These are phyloP conservation scores for Botrytis sinoallii DNA, from an alignment of 2,329 filamentous ascomycete species.

Conservation along the genomic window DNA sequence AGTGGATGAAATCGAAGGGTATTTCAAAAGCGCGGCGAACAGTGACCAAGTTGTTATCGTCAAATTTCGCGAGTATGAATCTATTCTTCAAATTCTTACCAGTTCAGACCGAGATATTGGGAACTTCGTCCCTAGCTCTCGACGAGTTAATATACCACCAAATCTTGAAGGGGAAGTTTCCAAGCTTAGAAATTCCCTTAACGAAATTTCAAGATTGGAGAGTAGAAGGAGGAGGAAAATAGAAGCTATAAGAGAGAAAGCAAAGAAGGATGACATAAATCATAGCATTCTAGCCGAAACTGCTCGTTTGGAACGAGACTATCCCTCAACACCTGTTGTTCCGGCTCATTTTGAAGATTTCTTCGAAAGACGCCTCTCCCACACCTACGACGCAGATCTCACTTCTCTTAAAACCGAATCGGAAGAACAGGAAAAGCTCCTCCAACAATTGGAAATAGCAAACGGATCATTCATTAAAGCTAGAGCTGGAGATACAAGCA, in stretches of 20 bases:
- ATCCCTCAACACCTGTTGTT: slow-evolving; percentile 78
- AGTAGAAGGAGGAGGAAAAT: slow-evolving; percentile 75
- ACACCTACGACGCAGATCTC: slow-evolving; percentile 73
- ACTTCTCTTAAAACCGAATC: slow-evolving; percentile 68
- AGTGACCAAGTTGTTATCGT: slow-evolving; percentile 63
- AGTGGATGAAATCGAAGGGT: slow-evolving; percentile 73
- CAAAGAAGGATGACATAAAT: slow-evolving; percentile 84
- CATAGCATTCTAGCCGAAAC: slow-evolving; percentile 79
- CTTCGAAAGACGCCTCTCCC: slow-evolving; percentile 75
- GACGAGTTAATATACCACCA: slow-evolving; percentile 74
- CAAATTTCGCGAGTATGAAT: slow-evolving; percentile 75
- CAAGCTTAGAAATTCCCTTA: slow-evolving; percentile 73
- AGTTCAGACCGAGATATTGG: slow-evolving; percentile 79
- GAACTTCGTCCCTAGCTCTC: slow-evolving; percentile 84
- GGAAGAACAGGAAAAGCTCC: slow-evolving; percentile 70
- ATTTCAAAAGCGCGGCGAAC: slow-evolving; percentile 69
- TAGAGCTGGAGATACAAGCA: slow-evolving; percentile 56
- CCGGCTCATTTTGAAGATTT: slow-evolving; percentile 89
- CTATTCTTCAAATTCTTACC: slow-evolving; percentile 70
- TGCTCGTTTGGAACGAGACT: slow-evolving; percentile 78
- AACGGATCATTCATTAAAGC: slow-evolving; percentile 75
- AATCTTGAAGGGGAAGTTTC: slow-evolving; percentile 76
- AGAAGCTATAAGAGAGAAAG: slow-evolving; percentile 74
- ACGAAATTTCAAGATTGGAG: slow-evolving; percentile 81
- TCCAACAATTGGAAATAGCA: slow-evolving; percentile 66